phyloP scores from a whole-genome alignment of 2,329 filamentous ascomycete genomes.

The Metarhizium sp. region DNA sequence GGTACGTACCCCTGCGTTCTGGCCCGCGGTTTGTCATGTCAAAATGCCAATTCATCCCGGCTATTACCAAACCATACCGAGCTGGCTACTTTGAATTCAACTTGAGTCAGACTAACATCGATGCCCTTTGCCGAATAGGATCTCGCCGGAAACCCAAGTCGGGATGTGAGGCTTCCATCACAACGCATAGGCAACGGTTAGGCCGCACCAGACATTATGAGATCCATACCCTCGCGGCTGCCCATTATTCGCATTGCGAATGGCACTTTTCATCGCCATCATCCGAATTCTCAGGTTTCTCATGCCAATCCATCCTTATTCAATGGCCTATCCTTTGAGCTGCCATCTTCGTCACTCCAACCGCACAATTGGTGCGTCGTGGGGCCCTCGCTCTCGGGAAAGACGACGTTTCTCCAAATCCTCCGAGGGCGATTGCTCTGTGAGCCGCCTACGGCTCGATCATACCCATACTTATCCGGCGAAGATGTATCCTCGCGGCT shows the following conservation, averaged over 20 bases:
- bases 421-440: slow-evolving; percentile 68
- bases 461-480: slow-evolving; percentile 68
- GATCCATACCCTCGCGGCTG: slow-evolving; percentile 19
- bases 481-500: slow-evolving; percentile 47
- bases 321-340: slow-evolving; percentile 55
- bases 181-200: slow-evolving; percentile 6
- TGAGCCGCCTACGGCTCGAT: slow-evolving; percentile 64
- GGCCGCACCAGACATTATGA: slow-evolving; percentile 1
- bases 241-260: slow-evolving; percentile 65
- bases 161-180: background rate
- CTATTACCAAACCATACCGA: background rate
- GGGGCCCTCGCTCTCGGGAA: slow-evolving; percentile 67
- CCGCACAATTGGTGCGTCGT: slow-evolving; percentile 74
- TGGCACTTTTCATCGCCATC: slow-evolving; percentile 74
- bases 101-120: background rate
- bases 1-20: slow-evolving; percentile 11
- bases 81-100: background rate
- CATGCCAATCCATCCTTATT: slow-evolving; percentile 66
- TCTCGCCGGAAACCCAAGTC: background rate
- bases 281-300: slow-evolving; percentile 45
- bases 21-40: background rate
- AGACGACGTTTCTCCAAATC: slow-evolving; percentile 74
- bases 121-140: background rate
- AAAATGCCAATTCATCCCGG: background rate
- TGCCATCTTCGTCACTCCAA: slow-evolving; percentile 46